Evolutionary conservation across 371 early-diverging fungal genomes (phyloP).

Genomic region (Syncephalastrum racemosum): DNA sequence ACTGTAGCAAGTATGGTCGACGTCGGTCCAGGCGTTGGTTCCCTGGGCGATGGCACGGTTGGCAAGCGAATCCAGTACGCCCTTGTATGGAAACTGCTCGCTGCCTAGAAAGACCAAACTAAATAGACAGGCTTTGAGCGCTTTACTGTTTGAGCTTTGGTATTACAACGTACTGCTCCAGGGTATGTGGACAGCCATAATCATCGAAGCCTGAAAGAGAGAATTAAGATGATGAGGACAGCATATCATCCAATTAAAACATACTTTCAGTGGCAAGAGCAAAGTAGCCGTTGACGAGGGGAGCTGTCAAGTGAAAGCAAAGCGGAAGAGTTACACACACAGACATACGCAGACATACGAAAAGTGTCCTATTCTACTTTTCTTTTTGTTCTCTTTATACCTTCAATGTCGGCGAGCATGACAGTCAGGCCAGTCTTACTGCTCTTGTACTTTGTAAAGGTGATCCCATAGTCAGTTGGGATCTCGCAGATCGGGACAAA

Average conservation of each 20-base stretch:
- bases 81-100: slow-evolving; percentile 71
- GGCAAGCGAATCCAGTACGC: slow-evolving; percentile 69
- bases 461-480: slow-evolving; percentile 44
- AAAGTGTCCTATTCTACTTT: background rate
- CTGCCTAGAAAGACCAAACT: slow-evolving; percentile 69
- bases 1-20: slow-evolving; percentile 66
- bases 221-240: background rate
- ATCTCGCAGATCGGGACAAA: slow-evolving; percentile 36
- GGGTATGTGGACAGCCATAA: slow-evolving; percentile 68
- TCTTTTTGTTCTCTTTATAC: slow-evolving; percentile 22
- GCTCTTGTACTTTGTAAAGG: slow-evolving; percentile 57
- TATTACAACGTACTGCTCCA: slow-evolving; percentile 59
- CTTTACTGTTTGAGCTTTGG: background rate
- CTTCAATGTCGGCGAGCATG: slow-evolving; percentile 63
- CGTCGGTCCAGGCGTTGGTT: slow-evolving; percentile 70
- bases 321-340: background rate
- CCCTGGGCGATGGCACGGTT: slow-evolving; percentile 71
- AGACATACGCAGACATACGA: background rate
- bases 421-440: slow-evolving; percentile 59
- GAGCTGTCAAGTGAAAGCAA: slow-evolving; percentile 33
- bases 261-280: slow-evolving; percentile 67
- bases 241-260: background rate
- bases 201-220: slow-evolving; percentile 58
- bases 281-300: slow-evolving; percentile 68
- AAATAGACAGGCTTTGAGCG: slow-evolving; percentile 1